phyloP scores from a whole-genome alignment of 495 filamentous ascomycete species.

The Pseudoneurospora amorphoporcata region DNA sequence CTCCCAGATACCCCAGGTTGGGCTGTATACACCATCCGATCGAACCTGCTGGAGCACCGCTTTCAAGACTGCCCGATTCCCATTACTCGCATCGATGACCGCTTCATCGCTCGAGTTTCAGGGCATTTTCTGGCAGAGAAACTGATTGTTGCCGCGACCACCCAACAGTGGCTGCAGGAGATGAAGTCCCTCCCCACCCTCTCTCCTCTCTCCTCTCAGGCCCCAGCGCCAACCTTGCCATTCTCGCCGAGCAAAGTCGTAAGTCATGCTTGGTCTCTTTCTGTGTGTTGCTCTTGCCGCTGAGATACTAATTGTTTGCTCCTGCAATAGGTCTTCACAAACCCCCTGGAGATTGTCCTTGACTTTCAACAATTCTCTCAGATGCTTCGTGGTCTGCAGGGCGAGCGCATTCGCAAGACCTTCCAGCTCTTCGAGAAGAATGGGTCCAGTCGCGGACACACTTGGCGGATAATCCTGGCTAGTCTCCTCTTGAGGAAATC shows the following conservation, averaged over 20 bases:
- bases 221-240: not conserved
- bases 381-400: slow-evolving; percentile 92
- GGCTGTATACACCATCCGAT: slow-evolving; percentile 5
- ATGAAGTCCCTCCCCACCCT: too few species aligned
- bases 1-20: too few species aligned
- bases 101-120: slow-evolving; percentile 7
- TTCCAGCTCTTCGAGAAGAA: slow-evolving; percentile 88
- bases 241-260: slow-evolving; percentile 5
- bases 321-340: slow-evolving; percentile 69
- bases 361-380: slow-evolving; percentile 96
- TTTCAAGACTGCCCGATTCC: slow-evolving; percentile 15
- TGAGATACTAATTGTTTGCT: too few species aligned
- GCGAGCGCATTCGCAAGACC: slow-evolving; percentile 88
- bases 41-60: slow-evolving; percentile 14
- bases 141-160: not conserved
- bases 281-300: too few species aligned
- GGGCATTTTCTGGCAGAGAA: not conserved
- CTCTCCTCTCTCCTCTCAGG: not conserved
- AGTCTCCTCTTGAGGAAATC: slow-evolving; percentile 56
- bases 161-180: too few species aligned
- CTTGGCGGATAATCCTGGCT: slow-evolving; percentile 51
- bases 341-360: slow-evolving; percentile 95
- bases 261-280: too few species aligned
- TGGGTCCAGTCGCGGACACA: slow-evolving; percentile 15
- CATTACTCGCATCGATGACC: slow-evolving; percentile 7